Percentiles rank a stretch among this genome's conserved stretches.
Conservation (phyloP, 371 early-diverging fungal genomes). For the Rhizopus delemar region DNA sequence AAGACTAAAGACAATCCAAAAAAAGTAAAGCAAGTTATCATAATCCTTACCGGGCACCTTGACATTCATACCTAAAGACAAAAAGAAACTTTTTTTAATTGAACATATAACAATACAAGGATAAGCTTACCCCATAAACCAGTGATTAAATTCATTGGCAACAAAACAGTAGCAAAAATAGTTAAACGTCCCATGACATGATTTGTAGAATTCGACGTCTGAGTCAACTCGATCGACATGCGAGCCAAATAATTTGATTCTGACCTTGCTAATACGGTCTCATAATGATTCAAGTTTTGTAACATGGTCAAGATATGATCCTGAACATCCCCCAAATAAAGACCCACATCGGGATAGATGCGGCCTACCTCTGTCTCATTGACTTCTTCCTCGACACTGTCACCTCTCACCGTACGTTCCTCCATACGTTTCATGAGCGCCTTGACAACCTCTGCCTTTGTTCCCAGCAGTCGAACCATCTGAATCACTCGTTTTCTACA, state of each 20-base stretch:
- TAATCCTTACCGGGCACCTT: constrained; percentile 69
- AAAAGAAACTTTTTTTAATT: neutral
- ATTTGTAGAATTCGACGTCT: constrained; percentile 86
- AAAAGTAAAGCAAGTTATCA: constrained; percentile 46
- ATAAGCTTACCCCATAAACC: constrained; percentile 56
- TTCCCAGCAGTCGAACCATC: constrained; percentile 70
- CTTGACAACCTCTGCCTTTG: constrained; percentile 82
- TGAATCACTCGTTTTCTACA: constrained; percentile 81
- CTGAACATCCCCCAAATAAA: constrained; percentile 92
- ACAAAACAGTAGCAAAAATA: constrained; percentile 82
- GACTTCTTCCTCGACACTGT: constrained; percentile 17
- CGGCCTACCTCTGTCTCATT: constrained; percentile 22
- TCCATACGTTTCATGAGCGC: constrained; percentile 61
- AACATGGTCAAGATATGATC: constrained; percentile 94
- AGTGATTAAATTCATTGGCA: constrained; percentile 92
- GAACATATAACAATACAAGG: too few species aligned
- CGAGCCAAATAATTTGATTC: constrained; percentile 95
- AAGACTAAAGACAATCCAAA: constrained; percentile 42
- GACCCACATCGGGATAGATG: constrained; percentile 47
- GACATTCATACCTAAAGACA: constrained; percentile 70
- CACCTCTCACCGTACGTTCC: constrained; percentile 28
- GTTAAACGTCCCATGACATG: constrained; percentile 89
- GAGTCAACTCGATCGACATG: constrained; percentile 92
- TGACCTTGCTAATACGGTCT: constrained; percentile 84
- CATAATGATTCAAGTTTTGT: constrained; percentile 86